Conservation (phyloP, 768 basidiomycete species). For the Cystobasidium onofrii region DNA sequence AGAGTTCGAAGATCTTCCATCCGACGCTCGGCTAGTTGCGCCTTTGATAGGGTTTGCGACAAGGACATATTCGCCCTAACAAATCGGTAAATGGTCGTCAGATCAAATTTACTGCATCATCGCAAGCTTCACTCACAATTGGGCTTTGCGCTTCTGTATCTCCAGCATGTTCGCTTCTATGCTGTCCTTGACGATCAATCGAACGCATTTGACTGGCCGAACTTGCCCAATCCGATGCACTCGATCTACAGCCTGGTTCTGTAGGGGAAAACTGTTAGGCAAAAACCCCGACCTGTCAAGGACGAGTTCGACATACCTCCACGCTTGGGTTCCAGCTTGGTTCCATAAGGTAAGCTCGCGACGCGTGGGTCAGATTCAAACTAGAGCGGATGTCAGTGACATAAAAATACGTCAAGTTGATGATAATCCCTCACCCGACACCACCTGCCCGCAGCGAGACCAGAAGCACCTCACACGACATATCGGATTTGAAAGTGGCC, state of each 20-base stretch:
- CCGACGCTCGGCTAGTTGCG: conserved; percentile 75
- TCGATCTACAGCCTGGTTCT: conserved; percentile 95
- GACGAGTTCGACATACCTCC: conserved; percentile 1
- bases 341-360: conserved; percentile 79
- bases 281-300: not conserved
- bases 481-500: conserved; percentile 84
- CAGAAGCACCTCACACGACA: conserved; percentile 80
- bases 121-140: conserved; percentile 54
- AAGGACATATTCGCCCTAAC: conserved; percentile 61
- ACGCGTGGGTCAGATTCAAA: conserved; percentile 87
- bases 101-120: not conserved
- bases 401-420: not conserved
- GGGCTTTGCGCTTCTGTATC: conserved; percentile 90
- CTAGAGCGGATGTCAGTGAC: conserved; percentile 43
- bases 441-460: conserved; percentile 96
- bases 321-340: conserved; percentile 40
- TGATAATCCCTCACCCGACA: conserved; percentile 52
- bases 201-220: conserved; percentile 78
- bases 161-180: conserved; percentile 87
- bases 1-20: conserved; percentile 63
- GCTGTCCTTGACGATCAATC: conserved; percentile 85
- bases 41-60: conserved; percentile 74
- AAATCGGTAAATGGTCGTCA: too few relatives aligned
- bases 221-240: conserved; percentile 88
- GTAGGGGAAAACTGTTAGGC: conserved; percentile 48